Conservation (phyloP, 805 yeast species). For the Yamadazyma scolyti region DNA sequence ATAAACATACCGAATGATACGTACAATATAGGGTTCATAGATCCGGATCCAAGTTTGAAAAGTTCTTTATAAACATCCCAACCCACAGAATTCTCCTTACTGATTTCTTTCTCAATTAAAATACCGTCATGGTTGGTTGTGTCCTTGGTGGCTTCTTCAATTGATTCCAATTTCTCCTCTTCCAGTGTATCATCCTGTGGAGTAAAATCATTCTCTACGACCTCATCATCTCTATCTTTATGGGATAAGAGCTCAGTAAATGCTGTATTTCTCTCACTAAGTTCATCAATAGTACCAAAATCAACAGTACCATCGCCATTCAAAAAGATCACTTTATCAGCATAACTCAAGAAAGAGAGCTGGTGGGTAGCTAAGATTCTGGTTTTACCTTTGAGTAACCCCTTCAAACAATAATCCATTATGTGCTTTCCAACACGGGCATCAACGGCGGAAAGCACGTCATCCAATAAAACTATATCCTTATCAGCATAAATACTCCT, state of each 20-base stretch:
- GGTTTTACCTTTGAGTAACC: constrained; percentile 25
- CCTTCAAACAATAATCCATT: constrained; percentile 25
- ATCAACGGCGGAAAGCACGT: constrained; percentile 34
- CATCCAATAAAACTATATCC: constrained; percentile 29
- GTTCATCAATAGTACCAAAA: constrained; percentile 24
- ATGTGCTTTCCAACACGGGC: constrained; percentile 34
- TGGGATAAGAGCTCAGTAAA: constrained; percentile 24
- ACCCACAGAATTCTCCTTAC: constrained; percentile 31
- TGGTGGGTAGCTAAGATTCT: constrained; percentile 35
- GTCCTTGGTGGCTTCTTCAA: constrained; percentile 2
- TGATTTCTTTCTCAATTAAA: constrained; percentile 33
- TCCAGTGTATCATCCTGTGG: not conserved
- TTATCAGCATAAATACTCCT: constrained; percentile 29
- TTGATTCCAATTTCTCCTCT: constrained; percentile 1
- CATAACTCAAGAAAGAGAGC: constrained; percentile 26
- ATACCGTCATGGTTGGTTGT: constrained; percentile 17
- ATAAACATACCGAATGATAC: not conserved
- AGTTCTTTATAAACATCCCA: constrained; percentile 33
- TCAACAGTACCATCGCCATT: constrained; percentile 27
- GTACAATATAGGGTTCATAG: constrained; percentile 17
- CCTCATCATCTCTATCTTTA: constrained; percentile 5
- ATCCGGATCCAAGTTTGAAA: constrained; percentile 32
- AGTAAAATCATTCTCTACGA: not conserved
- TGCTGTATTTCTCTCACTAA: constrained; percentile 17
- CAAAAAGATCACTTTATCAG: constrained; percentile 20